Conservation (phyloP, 75 land plant genomes). For the Picea glauca region DNA sequence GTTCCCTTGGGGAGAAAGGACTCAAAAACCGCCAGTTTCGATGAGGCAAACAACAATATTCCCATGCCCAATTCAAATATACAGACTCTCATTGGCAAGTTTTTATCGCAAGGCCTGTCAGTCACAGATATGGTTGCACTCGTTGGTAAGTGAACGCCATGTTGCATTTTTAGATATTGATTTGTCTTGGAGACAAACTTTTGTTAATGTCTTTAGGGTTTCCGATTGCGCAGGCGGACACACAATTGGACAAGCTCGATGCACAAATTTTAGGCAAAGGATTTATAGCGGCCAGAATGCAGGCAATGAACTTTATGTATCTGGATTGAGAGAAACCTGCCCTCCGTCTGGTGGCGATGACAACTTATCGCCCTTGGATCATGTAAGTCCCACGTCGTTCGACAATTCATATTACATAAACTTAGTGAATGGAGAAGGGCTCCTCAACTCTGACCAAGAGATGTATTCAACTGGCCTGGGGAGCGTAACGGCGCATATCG, state of each 20-base stretch:
- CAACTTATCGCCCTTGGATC: conserved; percentile 51
- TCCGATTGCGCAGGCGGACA: conserved; percentile 51
- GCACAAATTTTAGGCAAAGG: conserved; percentile 49
- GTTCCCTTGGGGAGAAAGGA: conserved; percentile 78
- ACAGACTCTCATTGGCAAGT: conserved; percentile 35
- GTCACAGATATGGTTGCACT: conserved; percentile 71
- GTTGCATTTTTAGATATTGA: no score
- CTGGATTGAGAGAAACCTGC: conserved; percentile 42
- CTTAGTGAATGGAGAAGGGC: no score
- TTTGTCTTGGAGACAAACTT: no score
- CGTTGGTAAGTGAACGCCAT: conserved; percentile 29
- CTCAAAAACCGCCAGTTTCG: conserved; percentile 41
- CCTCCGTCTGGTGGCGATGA: conserved; percentile 34
- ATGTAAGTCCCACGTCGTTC: conserved; percentile 50
- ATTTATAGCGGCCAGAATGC: conserved; percentile 43
- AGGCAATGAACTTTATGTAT: conserved; percentile 20
- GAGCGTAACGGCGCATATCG: no score
- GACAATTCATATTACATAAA: conserved; percentile 40
- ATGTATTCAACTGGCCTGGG: no score
- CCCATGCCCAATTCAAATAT: conserved; percentile 46
- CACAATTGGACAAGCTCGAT: conserved; percentile 79
- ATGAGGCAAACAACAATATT: conserved; percentile 39
- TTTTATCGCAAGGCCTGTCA: conserved; percentile 53
- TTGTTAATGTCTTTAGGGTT: no score
- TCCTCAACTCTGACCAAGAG: no score